Conservation (phyloP, 2,329 filamentous ascomycete species). For the Colletotrichum eremochloae region DNA sequence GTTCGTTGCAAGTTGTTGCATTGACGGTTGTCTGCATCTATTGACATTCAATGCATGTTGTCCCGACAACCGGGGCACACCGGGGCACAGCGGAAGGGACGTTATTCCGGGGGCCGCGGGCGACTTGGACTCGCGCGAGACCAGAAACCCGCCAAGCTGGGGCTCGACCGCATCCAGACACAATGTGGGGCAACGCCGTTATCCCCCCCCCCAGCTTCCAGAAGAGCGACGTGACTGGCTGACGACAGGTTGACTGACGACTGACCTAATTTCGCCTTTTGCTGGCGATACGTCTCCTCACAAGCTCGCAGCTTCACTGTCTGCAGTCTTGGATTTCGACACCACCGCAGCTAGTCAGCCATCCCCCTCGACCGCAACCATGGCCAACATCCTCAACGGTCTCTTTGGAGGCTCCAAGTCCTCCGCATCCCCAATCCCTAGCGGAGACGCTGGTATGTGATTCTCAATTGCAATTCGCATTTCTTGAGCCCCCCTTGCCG, state of each 20-base stretch:
- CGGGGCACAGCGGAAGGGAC: neutral
- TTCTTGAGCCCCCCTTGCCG: neutral
- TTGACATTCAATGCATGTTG: conserved; percentile 34
- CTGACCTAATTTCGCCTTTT: conserved; percentile 38
- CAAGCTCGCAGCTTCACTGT: conserved; percentile 40
- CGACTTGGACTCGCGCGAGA: conserved; percentile 10
- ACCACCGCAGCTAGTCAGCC: conserved; percentile 44
- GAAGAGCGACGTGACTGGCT: conserved; percentile 40
- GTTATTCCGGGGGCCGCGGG: conserved; percentile 26
- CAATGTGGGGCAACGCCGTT: conserved; percentile 32
- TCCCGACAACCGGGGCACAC: conserved; percentile 16
- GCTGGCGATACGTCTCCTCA: conserved; percentile 39
- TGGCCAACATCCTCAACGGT: conserved; percentile 75
- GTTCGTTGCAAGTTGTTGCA: neutral
- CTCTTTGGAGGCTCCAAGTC: conserved; percentile 78
- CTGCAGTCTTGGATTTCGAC: conserved; percentile 40
- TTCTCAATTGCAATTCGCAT: conserved; percentile 31
- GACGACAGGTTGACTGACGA: conserved; percentile 39
- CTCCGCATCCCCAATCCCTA: conserved; percentile 62
- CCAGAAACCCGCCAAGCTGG: conserved; percentile 9
- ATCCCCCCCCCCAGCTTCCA: conserved; percentile 38
- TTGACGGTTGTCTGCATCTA: conserved; percentile 29
- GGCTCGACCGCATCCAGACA: conserved; percentile 33
- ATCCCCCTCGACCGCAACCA: conserved; percentile 50
- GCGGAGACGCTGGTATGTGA: conserved; percentile 74